These are phyloP conservation scores for Spergularia marina DNA, from an alignment of 148 eudicot genomes.

Conservation along the genomic window DNA sequence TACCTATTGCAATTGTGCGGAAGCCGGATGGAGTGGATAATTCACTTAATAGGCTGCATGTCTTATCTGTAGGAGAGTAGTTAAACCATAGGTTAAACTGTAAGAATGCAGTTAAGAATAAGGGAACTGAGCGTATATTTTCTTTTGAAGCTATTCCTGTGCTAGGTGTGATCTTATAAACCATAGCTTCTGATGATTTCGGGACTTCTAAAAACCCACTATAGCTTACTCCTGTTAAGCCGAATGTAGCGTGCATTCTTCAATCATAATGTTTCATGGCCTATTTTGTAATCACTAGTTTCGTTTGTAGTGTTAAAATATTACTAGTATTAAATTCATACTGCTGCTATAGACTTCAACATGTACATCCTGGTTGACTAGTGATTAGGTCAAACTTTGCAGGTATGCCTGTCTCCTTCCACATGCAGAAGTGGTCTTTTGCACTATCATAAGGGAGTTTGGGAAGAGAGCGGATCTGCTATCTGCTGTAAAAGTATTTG, in stretches of 20 bases:
- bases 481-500: constrained; percentile 70
- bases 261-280: too few species aligned
- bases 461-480: constrained; percentile 74
- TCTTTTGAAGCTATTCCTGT: neutral
- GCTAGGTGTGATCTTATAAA: neutral
- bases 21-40: too few species aligned
- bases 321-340: neutral
- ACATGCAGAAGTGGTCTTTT: constrained; percentile 49
- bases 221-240: neutral
- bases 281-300: neutral
- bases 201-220: neutral
- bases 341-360: neutral
- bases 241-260: too few species aligned
- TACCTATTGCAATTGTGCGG: too few species aligned
- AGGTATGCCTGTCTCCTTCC: constrained; percentile 78
- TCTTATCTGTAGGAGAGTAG: too few species aligned
- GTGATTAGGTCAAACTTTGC: constrained; percentile 20
- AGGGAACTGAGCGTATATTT: neutral
- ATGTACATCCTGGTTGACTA: neutral
- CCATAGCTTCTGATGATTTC: constrained; percentile 1
- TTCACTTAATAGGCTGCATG: too few species aligned
- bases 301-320: neutral
- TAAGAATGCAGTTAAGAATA: neutral
- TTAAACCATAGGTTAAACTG: too few species aligned
- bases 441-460: constrained; percentile 71